Evolutionary conservation across 2,329 filamentous ascomycete genomes (phyloP).

Genomic region (Clarireedia hainanense): DNA sequence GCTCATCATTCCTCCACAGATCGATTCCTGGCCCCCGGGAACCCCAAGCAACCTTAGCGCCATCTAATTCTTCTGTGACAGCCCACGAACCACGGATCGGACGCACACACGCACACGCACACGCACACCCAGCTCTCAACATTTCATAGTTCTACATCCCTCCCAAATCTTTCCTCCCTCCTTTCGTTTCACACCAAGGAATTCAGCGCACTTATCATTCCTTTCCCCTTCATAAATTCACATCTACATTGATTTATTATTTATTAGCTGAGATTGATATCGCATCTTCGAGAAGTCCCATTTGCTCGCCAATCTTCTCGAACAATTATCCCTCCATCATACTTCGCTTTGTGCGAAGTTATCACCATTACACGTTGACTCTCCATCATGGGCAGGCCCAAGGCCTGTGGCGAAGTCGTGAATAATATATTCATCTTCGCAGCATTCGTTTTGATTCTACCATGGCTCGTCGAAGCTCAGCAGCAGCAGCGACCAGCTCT

Average conservation of each 20-base stretch:
- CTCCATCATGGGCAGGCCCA: conserved; percentile 33
- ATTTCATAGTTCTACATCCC: not conserved
- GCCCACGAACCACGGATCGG: conserved; percentile 1
- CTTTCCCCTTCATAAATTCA: no score
- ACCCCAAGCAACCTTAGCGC: not conserved
- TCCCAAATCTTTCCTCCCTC: not conserved
- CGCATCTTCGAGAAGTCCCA: conserved; percentile 11
- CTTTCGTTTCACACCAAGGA: not conserved
- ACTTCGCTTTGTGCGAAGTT: conserved; percentile 21
- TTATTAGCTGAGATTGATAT: not conserved
- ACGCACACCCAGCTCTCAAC: not conserved
- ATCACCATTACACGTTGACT: conserved; percentile 21
- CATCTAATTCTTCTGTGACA: conserved; percentile 3
- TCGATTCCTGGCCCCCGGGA: not conserved
- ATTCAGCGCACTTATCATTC: no score
- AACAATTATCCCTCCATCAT: not conserved
- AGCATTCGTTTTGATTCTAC: conserved; percentile 50
- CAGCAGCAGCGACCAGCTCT: conserved; percentile 45
- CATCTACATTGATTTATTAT: no score
- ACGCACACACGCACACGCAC: not conserved
- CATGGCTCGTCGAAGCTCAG: conserved; percentile 55
- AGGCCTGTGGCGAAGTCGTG: conserved; percentile 49
- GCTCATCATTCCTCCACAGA: not conserved
- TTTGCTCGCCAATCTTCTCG: not conserved
- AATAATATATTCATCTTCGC: conserved; percentile 43